These are phyloP conservation scores for Trebouxia gelatinosa DNA, from an alignment of 163 green algal genomes.

Conservation along the genomic window DNA sequence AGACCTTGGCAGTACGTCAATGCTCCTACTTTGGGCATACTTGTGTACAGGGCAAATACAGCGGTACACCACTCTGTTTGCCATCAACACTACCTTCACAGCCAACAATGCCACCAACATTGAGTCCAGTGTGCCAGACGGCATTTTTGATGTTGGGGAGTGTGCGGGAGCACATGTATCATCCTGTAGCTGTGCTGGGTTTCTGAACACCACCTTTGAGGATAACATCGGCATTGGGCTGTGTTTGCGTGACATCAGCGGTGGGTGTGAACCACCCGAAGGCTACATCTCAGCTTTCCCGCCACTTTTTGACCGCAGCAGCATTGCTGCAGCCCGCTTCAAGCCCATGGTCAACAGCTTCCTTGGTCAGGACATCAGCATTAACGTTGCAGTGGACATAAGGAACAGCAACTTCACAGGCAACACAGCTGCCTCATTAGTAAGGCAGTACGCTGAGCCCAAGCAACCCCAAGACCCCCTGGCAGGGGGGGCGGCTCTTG, in stretches of 20 bases:
- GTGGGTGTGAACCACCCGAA: background rate
- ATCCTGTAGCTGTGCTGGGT: background rate
- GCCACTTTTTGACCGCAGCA: background rate
- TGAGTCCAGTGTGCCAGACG: background rate
- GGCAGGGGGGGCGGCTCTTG: background rate
- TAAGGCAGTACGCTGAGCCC: background rate
- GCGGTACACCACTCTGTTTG: background rate
- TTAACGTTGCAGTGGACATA: background rate
- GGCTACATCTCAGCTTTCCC: background rate
- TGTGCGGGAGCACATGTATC: background rate
- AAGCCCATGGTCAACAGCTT: background rate
- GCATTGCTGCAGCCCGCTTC: background rate
- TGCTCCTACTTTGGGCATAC: no score
- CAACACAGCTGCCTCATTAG: background rate
- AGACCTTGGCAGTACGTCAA: no score
- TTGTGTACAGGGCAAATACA: background rate
- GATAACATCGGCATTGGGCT: conserved; percentile 5
- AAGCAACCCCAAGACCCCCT: background rate
- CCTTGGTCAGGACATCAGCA: background rate
- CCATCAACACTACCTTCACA: background rate
- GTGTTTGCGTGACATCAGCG: background rate
- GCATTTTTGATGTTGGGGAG: conserved; percentile 7
- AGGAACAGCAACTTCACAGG: background rate
- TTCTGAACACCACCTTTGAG: background rate
- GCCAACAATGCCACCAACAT: conserved; percentile 10